phyloP scores from a whole-genome alignment of 257 asterid genomes.

The Scutellaria barbata region DNA sequence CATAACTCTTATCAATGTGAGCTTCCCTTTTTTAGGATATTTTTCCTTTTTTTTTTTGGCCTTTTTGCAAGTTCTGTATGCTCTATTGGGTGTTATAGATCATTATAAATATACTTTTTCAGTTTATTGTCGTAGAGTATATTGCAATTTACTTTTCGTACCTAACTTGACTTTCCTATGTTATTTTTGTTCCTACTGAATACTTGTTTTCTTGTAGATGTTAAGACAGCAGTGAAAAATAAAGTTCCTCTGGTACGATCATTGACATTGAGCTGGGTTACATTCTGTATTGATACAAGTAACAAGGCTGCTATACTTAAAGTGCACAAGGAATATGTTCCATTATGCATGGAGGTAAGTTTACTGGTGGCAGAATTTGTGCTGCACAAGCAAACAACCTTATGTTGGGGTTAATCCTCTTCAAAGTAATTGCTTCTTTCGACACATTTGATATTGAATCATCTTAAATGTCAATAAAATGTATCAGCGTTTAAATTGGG shows the following conservation, averaged over 20 bases:
- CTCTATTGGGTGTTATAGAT: neutral
- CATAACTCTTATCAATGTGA: slow-evolving; percentile 7
- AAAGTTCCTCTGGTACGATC: slow-evolving; percentile 99
- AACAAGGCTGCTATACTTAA: slow-evolving; percentile 83
- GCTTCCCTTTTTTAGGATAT: neutral
- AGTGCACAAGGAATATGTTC: slow-evolving; percentile 95
- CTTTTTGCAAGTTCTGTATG: slow-evolving; percentile 21
- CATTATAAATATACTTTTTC: slow-evolving; percentile 1
- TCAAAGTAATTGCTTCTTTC: neutral
- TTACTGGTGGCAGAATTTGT: slow-evolving; percentile 25
- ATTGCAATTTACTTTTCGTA: neutral
- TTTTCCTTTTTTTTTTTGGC: neutral
- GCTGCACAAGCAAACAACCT: neutral
- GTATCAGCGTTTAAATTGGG: neutral
- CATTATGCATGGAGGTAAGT: slow-evolving; percentile 99
- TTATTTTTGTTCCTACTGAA: slow-evolving; percentile 11
- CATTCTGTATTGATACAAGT: slow-evolving; percentile 96
- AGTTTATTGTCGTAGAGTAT: slow-evolving; percentile 16
- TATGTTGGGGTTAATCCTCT: neutral
- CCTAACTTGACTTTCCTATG: neutral
- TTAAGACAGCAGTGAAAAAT: slow-evolving; percentile 87
- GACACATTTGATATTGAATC: slow-evolving; percentile 1
- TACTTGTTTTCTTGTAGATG: slow-evolving; percentile 64
- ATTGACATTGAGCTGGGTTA: slow-evolving; percentile 87
- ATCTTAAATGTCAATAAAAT: slow-evolving; percentile 22